Evolutionary conservation across 805 yeast genomes (phyloP), one percentile per base, ranked within the genome.

Genomic region (Barnettozyma pratensis): DNA sequence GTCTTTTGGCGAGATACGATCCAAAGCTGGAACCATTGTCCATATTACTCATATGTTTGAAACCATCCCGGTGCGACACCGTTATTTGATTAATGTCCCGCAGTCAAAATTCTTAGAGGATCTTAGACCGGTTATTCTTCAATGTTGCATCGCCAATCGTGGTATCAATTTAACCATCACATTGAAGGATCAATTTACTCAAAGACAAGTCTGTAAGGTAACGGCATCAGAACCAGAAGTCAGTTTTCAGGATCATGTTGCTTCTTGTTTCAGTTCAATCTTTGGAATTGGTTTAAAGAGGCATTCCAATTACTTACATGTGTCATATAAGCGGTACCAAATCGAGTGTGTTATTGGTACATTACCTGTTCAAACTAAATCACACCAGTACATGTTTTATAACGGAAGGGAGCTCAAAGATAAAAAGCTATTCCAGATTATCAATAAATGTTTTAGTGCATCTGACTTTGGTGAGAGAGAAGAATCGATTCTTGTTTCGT

Each of bases 381-480:
- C 55, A 1, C 66, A 69, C 48, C 86, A 80, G 54, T 72, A 68
- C 44, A 54, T 79, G 1, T 75, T 68, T 45, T 53, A 77, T 26
- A 79, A 81, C 58, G 69, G 69, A 3, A 63, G 75, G 27, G 7
- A 40, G 46, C 48, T 55, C 11, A 44, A 39, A 28, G 46, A 48
- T 40, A 44, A 36, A 3, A 48, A 46, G 5, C 25, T 69, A 8
- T 29, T 40, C 2, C 54, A 50, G 19, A 42, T 28, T 0, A 52
- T 71, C 10, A 66, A 66, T 44, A 54, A 51, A 34, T 26, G 52
- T 6, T 69, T 71, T 47, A 35, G 39, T 9, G 42, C 54, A 45
- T 34, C 64, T 38, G 59, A 55, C 7, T 57, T 59, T 61, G 53
- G 62, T 46, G 45, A 44, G 10, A 6, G 14, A 5, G 49, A 47